Evolutionary conservation across 441 rosid genomes (phyloP).

Genomic region (Francoa sonchifolia): DNA sequence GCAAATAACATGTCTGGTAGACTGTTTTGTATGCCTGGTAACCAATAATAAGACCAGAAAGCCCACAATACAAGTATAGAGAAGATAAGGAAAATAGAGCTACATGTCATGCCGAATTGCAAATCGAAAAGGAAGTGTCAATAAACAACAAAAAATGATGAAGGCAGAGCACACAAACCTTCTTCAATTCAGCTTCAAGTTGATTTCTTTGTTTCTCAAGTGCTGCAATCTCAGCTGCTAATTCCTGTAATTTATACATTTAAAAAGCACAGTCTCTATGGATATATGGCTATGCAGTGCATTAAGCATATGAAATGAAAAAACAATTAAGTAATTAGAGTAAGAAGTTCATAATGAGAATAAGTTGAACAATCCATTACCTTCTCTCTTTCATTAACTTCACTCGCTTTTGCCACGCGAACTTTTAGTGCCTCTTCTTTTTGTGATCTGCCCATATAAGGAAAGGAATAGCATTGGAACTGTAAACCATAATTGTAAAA

Average conservation of each 20-base stretch:
- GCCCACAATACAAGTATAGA: no score
- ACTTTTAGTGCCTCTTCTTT: conserved; percentile 90
- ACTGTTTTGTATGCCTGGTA: no score
- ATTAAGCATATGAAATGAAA: neutral
- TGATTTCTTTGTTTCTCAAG: conserved; percentile 75
- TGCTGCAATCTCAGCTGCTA: conserved; percentile 57
- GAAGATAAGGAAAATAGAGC: no score
- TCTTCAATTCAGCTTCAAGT: conserved; percentile 86
- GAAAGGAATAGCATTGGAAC: neutral
- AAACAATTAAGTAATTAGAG: neutral
- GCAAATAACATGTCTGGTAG: conserved; percentile 1
- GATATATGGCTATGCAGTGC: no score
- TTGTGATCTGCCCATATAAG: conserved; percentile 45
- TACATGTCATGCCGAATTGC: no score
- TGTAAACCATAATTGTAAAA: no score
- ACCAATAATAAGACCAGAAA: no score
- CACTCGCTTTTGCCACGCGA: conserved; percentile 71
- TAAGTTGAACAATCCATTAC: no score
- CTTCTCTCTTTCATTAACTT: conserved; percentile 80
- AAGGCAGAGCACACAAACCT: conserved; percentile 21
- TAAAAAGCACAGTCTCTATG: no score
- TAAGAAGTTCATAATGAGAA: neutral
- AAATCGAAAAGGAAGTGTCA: no score
- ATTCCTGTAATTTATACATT: conserved; percentile 40
- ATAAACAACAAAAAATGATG: neutral